Base-by-base conservation (phyloP, 495 filamentous ascomycete genomes). In the Penicillium bialowiezense region DNA sequence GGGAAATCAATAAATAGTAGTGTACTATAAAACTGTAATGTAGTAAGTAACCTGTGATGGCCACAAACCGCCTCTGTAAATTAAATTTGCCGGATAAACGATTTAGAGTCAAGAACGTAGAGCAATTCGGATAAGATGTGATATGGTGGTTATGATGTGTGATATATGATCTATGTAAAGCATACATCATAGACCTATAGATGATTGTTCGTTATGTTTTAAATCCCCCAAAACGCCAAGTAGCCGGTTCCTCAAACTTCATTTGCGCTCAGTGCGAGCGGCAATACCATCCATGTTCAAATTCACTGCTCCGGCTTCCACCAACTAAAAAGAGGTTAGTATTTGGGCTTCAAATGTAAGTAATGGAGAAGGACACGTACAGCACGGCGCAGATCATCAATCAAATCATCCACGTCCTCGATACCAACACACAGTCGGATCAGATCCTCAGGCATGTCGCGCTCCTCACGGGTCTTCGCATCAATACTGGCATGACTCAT, bases 401-500 rank as follows among this genome's bases (percentile, higher is more conserved):
- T 90, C 61, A 98, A 62, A 72, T 98, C 93, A 59, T 90, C 82
- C 8, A 77, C 84, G 70, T 98, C 95, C 63, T 98, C 93, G 65
- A 98, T 98, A 21, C 93, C 93, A 28, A 98, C 90, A 68, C 93
- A 98, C 51, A 98, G 68, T 45, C 93, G 75, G 49, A 98, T 97
- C 35, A 98, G 83, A 69, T 98, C 93, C 70, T 98, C 93, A 14
- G 93, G 93, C 81, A 98, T 85, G 41, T 86, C 83, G 55, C 93
- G 78, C 71, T 98, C 92, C 62, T 80, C 72, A 58, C 93, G 77
- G 48, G 91, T 96, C 76, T 93, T 92, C 51, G 87, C 88, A 67
- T 97, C 95, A 65, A 98, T 98, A 63, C 91, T 96, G 17, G 93
- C 93, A 73, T 98, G 93, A 69, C 95, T 97, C 93, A 98, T 98